phyloP scores from a whole-genome alignment of 2,329 filamentous ascomycete species.

The Pyricularia grisea region DNA sequence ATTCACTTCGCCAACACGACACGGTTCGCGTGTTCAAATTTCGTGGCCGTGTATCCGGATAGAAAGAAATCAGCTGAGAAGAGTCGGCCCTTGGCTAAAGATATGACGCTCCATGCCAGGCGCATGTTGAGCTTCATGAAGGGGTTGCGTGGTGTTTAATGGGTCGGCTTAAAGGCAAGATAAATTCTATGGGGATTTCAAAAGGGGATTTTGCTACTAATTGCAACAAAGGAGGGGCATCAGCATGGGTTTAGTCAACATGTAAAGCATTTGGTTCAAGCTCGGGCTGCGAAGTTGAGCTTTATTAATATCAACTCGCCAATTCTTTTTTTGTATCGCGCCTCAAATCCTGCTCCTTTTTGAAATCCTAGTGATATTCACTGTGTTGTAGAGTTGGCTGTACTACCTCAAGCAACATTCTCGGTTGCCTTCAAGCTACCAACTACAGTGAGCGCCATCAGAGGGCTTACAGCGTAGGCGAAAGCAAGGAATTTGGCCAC shows the following conservation, averaged over 20 bases:
- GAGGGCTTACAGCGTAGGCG: not conserved
- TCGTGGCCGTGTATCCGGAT: slow-evolving; percentile 20
- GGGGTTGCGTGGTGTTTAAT: not conserved
- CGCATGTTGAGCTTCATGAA: not conserved
- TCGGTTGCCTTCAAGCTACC: slow-evolving; percentile 19
- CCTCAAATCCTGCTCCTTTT: not conserved
- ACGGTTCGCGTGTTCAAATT: slow-evolving; percentile 57
- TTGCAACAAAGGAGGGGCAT: not conserved
- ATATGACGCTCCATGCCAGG: not conserved
- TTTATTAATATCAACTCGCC: not conserved
- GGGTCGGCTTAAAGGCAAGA: not conserved
- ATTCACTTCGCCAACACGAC: slow-evolving; percentile 56
- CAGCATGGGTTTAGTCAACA: not conserved
- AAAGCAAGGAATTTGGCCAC: slow-evolving; percentile 31
- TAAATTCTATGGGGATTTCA: not conserved
- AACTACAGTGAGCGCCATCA: slow-evolving; percentile 24
- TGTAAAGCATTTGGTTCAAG: not conserved
- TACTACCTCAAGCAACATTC: not conserved
- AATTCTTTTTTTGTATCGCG: not conserved
- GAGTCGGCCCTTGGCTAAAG: no score
- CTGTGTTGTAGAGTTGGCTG: not conserved
- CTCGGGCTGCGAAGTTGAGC: not conserved
- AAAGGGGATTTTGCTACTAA: not conserved
- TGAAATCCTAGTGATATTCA: no score
- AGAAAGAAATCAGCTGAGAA: not conserved